Percentiles rank a stretch among this genome's conserved stretches.
Conservation (phyloP, 768 basidiomycete species). For the Pisolithus albus region DNA sequence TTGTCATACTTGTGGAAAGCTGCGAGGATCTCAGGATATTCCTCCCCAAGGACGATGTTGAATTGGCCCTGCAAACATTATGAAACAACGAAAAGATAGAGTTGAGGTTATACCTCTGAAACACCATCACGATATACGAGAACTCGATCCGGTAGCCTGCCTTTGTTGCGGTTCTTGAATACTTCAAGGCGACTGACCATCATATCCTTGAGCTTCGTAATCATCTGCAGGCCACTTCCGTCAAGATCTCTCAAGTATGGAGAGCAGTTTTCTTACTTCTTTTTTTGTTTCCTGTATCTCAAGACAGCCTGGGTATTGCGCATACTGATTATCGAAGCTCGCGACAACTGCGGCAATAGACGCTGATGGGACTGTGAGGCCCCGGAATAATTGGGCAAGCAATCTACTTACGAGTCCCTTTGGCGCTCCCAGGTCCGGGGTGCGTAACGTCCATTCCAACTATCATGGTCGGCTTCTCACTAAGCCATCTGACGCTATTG, state of each 20-base stretch:
- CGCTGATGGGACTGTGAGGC: constrained; percentile 16
- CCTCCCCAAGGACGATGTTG: constrained; percentile 35
- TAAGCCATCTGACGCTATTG: constrained; percentile 33
- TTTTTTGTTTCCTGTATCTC: constrained; percentile 54
- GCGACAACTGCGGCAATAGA: constrained; percentile 52
- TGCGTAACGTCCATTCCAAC: constrained; percentile 68
- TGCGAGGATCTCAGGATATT: constrained; percentile 36
- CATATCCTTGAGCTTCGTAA: constrained; percentile 42
- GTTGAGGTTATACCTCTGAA: constrained; percentile 49
- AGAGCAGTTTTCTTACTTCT: constrained; percentile 43
- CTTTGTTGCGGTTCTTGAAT: constrained; percentile 31
- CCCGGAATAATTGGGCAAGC: neutral
- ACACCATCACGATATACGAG: constrained; percentile 71
- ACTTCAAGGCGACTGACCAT: constrained; percentile 39
- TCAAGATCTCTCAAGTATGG: neutral
- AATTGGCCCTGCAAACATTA: constrained; percentile 39
- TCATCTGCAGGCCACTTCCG: constrained; percentile 30
- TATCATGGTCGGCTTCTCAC: constrained; percentile 40
- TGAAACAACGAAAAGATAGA: constrained; percentile 5
- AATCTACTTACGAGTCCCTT: constrained; percentile 34
- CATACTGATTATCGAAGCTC: constrained; percentile 37
- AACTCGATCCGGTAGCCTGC: constrained; percentile 37
- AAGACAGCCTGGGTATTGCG: constrained; percentile 46
- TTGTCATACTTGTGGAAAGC: constrained; percentile 37
- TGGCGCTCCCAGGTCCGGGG: constrained; percentile 65